phyloP scores from a whole-genome alignment of 768 basidiomycete genomes.

The Lactarius hatsudake region DNA sequence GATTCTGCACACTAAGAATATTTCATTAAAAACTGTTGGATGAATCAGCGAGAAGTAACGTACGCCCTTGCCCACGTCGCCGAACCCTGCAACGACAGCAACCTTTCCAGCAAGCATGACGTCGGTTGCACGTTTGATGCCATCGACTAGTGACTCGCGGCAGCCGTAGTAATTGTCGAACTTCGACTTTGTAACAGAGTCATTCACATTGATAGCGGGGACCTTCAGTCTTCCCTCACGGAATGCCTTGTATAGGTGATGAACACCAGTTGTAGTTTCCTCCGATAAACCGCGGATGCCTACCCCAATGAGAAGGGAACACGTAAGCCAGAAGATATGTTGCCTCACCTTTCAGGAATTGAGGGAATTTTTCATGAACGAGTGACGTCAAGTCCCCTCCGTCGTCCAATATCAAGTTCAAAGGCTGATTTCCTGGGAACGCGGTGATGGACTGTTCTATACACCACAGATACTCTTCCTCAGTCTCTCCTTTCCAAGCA shows the following conservation, averaged over 20 bases:
- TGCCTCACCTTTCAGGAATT: slow-evolving; percentile 68
- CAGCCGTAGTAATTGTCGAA: slow-evolving; percentile 99
- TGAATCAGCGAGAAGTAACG: slow-evolving; percentile 36
- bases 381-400: slow-evolving; percentile 94
- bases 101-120: slow-evolving; percentile 99
- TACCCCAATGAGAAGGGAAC: slow-evolving; percentile 32
- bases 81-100: slow-evolving; percentile 96
- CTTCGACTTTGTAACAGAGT: slow-evolving; percentile 99
- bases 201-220: slow-evolving; percentile 99
- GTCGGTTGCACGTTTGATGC: slow-evolving; percentile 99
- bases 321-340: slow-evolving; percentile 8
- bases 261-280: slow-evolving; percentile 99
- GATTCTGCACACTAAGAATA: slow-evolving; percentile 85
- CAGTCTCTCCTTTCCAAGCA: slow-evolving; percentile 99
- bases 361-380: slow-evolving; percentile 95
- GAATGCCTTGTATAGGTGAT: slow-evolving; percentile 98
- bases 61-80: slow-evolving; percentile 99
- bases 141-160: slow-evolving; percentile 98
- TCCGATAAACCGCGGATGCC: slow-evolving; percentile 94
- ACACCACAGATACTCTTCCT: slow-evolving; percentile 98
- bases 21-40: not conserved
- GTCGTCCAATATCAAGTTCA: slow-evolving; percentile 99
- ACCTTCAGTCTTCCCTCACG: slow-evolving; percentile 94
- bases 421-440: slow-evolving; percentile 78
- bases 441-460: slow-evolving; percentile 91